Percentiles rank a stretch among this genome's conserved stretches.
Conservation (phyloP, 257 asterid species). For the Thymus quinquecostatus region DNA sequence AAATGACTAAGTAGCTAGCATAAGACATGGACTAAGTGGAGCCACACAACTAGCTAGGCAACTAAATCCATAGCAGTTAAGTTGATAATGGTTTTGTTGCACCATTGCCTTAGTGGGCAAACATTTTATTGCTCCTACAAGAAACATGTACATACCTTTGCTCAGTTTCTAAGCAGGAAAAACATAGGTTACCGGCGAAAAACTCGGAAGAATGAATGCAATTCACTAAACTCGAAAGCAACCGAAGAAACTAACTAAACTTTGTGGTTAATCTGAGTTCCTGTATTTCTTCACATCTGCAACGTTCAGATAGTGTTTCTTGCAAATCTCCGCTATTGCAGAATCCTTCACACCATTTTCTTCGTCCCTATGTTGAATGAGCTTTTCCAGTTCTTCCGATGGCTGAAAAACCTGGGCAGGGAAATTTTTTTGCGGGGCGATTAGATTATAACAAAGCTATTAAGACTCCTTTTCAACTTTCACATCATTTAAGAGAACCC, state of each 20-base stretch:
- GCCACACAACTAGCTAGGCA: not conserved
- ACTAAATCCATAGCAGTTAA: not conserved
- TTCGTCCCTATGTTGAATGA: constrained; percentile 44
- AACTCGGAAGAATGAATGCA: constrained; percentile 23
- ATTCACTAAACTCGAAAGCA: constrained; percentile 22
- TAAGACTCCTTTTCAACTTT: not conserved
- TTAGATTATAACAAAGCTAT: not conserved
- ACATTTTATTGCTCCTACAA: constrained; percentile 15
- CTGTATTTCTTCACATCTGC: constrained; percentile 66
- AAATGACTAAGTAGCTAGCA: not conserved
- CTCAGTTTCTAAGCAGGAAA: constrained; percentile 11
- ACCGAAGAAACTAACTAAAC: constrained; percentile 8
- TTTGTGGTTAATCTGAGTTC: constrained; percentile 45
- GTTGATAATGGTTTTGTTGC: not conserved
- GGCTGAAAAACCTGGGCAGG: constrained; percentile 59
- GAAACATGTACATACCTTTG: constrained; percentile 9
- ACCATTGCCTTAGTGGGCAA: constrained; percentile 13
- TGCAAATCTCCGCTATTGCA: constrained; percentile 63
- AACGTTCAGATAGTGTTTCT: constrained; percentile 56
- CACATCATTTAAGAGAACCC: not conserved
- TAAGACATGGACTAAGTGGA: not conserved
- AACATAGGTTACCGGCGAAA: constrained; percentile 7
- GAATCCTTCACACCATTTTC: constrained; percentile 50
- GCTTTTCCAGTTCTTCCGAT: constrained; percentile 68
- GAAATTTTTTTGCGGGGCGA: not conserved